Evolutionary conservation across 495 filamentous ascomycete species (phyloP), one percentile per base, ranked within the genome.

Genomic region (Aspergillus diversus): DNA sequence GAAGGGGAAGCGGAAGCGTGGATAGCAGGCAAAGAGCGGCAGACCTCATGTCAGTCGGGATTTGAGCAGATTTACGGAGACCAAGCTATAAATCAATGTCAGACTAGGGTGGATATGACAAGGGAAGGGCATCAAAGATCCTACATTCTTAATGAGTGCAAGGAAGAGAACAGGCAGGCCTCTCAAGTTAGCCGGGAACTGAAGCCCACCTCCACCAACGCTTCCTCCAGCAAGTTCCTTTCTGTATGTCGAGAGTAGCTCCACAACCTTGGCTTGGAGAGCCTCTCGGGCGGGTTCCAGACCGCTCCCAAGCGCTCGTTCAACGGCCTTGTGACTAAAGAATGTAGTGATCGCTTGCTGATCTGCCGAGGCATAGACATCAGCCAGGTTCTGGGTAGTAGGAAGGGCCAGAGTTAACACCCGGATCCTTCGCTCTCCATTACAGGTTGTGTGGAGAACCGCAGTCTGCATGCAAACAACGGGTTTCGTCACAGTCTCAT

Each of bases 321-420:
- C 95, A 12, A 98, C 94, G 16, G 96, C 96, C 81, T 97, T 98
- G 84, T 99, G 95, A 68, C 89, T 92, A 83, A 93, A 99, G 80
- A 92, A 98, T 6, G 90, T 91, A 13, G 94, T 89, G 72, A 99
- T 91, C 16, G 95, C 95, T 68, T 86, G 87, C 75, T 97, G 93
- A 72, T 99, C 95, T 1, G 95, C 96, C 12, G 92, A 96, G 12
- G 95, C 93, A 77, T 97, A 99, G 42, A 98, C 78, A 67, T 97
- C 92, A 15, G 94, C 90, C 42, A 99, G 77, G 66, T 85, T 94
- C 61, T 91, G 89, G 4, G 95, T 99, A 0, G 94, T 98, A 3
- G 95, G 95, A 37, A 99, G 83, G 3, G 93, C 90, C 54, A 99
- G 81, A 7, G 95, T 99, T 86, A 98, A 81, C 35, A 99, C 96